Evolutionary conservation across 108 stramenopile species (phyloP).

Genomic region (Seminavis robusta): DNA sequence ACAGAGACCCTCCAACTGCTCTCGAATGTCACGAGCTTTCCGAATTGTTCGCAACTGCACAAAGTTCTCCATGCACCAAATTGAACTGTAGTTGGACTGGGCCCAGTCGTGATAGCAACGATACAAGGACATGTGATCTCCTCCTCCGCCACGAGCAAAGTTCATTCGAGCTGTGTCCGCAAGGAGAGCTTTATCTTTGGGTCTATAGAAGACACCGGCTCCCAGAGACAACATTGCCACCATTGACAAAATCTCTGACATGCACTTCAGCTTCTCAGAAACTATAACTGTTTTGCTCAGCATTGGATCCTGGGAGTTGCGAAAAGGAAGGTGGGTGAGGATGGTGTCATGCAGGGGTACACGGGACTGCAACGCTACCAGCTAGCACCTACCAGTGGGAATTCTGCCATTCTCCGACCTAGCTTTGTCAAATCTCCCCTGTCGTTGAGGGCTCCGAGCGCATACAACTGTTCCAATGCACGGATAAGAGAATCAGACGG

Average conservation of each 20-base stretch:
- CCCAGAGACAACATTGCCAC: constrained; percentile 96
- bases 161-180: constrained; percentile 96
- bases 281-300: constrained; percentile 94
- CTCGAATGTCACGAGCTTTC: constrained; percentile 95
- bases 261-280: constrained; percentile 92
- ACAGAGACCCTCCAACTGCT: constrained; percentile 96
- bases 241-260: constrained; percentile 89
- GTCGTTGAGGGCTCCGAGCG: constrained; percentile 99
- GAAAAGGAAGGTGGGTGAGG: too few relatives aligned
- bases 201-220: constrained; percentile 93
- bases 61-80: constrained; percentile 99
- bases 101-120: constrained; percentile 95
- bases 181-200: constrained; percentile 97
- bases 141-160: constrained; percentile 97
- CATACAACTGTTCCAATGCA: constrained; percentile 96
- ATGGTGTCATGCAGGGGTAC: too few relatives aligned
- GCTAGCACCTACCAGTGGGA: too few relatives aligned
- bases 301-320: too few relatives aligned
- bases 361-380: too few relatives aligned
- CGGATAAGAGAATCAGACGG: constrained; percentile 95
- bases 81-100: constrained; percentile 86
- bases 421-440: constrained; percentile 97
- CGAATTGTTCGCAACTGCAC: constrained; percentile 93
- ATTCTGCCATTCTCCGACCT: constrained; percentile 98
- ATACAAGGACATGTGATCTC: constrained; percentile 92